These are phyloP conservation scores for Boletellus ananas DNA, from an alignment of 768 basidiomycete species.

Conservation along the genomic window DNA sequence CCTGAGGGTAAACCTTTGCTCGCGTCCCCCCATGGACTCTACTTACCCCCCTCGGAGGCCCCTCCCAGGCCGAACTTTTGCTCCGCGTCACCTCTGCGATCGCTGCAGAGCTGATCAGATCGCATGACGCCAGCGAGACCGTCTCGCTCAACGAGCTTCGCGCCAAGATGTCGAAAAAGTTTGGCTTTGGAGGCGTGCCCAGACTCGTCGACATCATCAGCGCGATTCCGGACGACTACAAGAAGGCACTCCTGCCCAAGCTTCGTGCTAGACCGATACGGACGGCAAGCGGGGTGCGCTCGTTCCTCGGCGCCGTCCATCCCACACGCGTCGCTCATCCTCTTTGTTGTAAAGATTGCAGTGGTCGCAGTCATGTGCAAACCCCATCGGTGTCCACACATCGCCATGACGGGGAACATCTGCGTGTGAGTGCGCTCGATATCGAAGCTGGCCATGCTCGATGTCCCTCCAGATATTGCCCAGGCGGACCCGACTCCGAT, in stretches of 20 bases:
- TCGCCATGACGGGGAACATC: slow-evolving; percentile 99
- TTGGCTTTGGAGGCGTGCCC: slow-evolving; percentile 81
- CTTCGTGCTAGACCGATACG: slow-evolving; percentile 91
- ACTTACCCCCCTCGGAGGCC: slow-evolving; percentile 39
- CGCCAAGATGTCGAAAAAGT: slow-evolving; percentile 86
- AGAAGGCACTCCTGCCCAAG: slow-evolving; percentile 85
- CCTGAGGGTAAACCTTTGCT: slow-evolving; percentile 30
- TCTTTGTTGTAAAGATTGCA: slow-evolving; percentile 61
- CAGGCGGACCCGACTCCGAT: slow-evolving; percentile 98
- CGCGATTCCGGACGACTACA: slow-evolving; percentile 97
- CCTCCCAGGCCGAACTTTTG: slow-evolving; percentile 86
- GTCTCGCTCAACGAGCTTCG: slow-evolving; percentile 89
- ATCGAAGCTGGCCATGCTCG: not conserved
- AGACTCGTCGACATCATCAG: slow-evolving; percentile 96
- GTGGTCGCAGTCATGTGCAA: slow-evolving; percentile 99
- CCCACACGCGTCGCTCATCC: not conserved
- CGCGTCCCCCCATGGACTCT: not conserved
- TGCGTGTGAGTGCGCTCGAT: slow-evolving; percentile 69
- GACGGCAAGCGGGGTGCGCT: slow-evolving; percentile 88
- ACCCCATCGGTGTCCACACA: slow-evolving; percentile 98
- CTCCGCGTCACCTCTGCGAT: slow-evolving; percentile 92
- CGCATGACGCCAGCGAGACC: slow-evolving; percentile 70
- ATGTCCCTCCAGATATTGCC: slow-evolving; percentile 70
- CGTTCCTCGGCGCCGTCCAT: not conserved
- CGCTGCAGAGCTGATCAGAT: slow-evolving; percentile 88